Base-by-base conservation (phyloP, 768 basidiomycete species). In the Udeniomyces megalosporus region DNA sequence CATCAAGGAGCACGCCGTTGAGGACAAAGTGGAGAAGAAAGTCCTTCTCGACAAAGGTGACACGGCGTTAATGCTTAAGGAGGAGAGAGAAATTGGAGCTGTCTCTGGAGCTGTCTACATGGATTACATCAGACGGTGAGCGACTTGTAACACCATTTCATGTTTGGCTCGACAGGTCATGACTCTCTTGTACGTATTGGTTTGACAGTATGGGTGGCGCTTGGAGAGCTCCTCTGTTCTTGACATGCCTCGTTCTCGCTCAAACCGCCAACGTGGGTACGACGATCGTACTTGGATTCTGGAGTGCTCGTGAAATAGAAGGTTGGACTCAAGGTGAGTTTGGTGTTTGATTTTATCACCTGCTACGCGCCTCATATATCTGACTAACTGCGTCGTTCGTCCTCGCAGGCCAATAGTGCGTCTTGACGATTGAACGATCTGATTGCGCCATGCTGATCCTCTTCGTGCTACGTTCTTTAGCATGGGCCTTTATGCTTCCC, bases 261-360 rank as follows among this genome's bases (percentile, higher is more conserved):
- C 80, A 85, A 69, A 77, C 74, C 79, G 28, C 74, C 76, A 72
- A 59, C 70, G 84, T 86, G 26, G 80, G 77, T 0, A 82, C 79
- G 63, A 82, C 79, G 20, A 69, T 88, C 5, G 80, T 84, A 72
- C 76, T 88, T 20, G 84, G 84, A 0, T 53, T 38, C 42, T 65
- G 63, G 63, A 45, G 38, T 6, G 63, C 38, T 24, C 6, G 3
- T 26, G 31, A 32, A 7, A 54, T 60, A 17, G 34, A 29, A 1
- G 58, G 58, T 22, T 65, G 62, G 62, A 28, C 35, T 12, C 46
- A 55, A 28, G 60, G 46, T 35, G n/a, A 46, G 38, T 61, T n/a
- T 38, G 22, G 48, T 22, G 32, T 50, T 20, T n/a, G 5, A 22
- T n/a, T 1, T 20, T 8, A 29, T 17, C 7, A 2, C n/a, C 44